Percentiles rank a stretch among this genome's conserved stretches.
Evolutionary conservation across 371 early-diverging fungal genomes (phyloP).

Genomic region (Mucor sp.): DNA sequence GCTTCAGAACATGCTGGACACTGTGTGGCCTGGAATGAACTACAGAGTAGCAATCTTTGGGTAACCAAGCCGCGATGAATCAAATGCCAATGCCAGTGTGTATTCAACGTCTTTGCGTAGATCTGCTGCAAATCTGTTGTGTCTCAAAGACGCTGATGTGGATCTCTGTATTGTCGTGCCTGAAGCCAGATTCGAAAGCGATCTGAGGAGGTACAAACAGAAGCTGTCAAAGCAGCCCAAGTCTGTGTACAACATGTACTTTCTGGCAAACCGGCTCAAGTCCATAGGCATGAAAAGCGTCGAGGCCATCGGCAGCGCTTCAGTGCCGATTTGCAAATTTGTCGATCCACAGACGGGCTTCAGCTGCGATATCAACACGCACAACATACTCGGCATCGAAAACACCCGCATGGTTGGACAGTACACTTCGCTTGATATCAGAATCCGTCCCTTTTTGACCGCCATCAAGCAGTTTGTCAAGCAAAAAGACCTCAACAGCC

Average conservation of each 20-base stretch:
- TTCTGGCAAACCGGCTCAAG: constrained; percentile 16
- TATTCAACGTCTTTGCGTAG: constrained; percentile 4
- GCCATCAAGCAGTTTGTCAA: constrained; percentile 63
- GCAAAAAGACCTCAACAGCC: constrained; percentile 52
- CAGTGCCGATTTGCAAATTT: constrained; percentile 73
- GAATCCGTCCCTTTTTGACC: constrained; percentile 58
- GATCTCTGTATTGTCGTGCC: constrained; percentile 44
- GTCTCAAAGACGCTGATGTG: constrained; percentile 32
- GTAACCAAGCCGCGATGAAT: constrained; percentile 15
- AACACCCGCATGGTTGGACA: constrained; percentile 62
- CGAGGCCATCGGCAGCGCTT: constrained; percentile 31
- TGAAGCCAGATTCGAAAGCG: constrained; percentile 5
- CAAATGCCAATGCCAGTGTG: not conserved
- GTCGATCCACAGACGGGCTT: constrained; percentile 55
- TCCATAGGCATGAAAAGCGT: constrained; percentile 33
- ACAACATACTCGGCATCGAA: constrained; percentile 58
- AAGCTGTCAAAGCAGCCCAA: not conserved
- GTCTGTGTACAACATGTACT: constrained; percentile 36
- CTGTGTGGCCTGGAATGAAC: constrained; percentile 16
- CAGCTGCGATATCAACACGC: constrained; percentile 60
- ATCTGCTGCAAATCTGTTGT: constrained; percentile 34
- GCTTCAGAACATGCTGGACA: constrained; percentile 12
- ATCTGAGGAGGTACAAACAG: constrained; percentile 1
- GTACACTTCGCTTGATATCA: constrained; percentile 52
- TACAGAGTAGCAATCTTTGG: constrained; percentile 29